Evolutionary conservation across 768 basidiomycete genomes (phyloP).

Genomic region (Aureoboletus auriporus): DNA sequence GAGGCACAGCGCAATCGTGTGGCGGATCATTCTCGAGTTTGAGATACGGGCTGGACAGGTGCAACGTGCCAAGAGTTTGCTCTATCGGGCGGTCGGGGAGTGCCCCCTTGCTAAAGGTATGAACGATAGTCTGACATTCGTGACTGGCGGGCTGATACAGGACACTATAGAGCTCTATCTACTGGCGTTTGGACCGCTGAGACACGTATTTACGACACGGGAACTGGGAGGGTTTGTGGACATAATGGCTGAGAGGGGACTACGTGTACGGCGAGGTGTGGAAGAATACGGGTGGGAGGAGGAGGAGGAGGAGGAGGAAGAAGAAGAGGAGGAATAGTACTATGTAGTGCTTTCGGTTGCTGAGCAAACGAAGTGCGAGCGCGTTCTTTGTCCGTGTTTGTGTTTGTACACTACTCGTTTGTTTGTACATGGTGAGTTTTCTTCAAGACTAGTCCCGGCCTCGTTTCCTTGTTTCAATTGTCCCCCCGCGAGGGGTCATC

Average conservation of each 20-base stretch:
- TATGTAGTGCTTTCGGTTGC: too few species aligned
- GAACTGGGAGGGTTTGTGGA: conserved; percentile 65
- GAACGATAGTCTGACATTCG: neutral
- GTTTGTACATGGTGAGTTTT: conserved; percentile 37
- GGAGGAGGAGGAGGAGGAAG: conserved; percentile 13
- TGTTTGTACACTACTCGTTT: conserved; percentile 15
- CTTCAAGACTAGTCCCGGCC: conserved; percentile 16
- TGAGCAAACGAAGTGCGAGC: conserved; percentile 53
- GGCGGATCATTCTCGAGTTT: conserved; percentile 73
- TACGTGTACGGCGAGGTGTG: conserved; percentile 59
- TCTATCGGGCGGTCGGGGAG: conserved; percentile 72
- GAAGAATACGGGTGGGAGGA: conserved; percentile 39
- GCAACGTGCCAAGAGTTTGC: conserved; percentile 60
- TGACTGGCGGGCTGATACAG: conserved; percentile 9
- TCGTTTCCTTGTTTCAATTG: conserved; percentile 6
- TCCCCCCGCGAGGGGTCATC: conserved; percentile 19
- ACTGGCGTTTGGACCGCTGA: conserved; percentile 69
- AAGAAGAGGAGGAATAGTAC: conserved; percentile 9
- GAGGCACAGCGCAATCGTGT: conserved; percentile 58
- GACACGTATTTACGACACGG: conserved; percentile 51
- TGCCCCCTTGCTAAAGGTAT: conserved; percentile 75
- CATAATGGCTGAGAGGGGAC: conserved; percentile 71
- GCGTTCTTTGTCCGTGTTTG: conserved; percentile 7
- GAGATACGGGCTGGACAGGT: conserved; percentile 63
- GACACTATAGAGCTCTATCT: conserved; percentile 61